phyloP scores from a whole-genome alignment of 1,284 basidiomycete species.

The Agroathelia rolfsii region DNA sequence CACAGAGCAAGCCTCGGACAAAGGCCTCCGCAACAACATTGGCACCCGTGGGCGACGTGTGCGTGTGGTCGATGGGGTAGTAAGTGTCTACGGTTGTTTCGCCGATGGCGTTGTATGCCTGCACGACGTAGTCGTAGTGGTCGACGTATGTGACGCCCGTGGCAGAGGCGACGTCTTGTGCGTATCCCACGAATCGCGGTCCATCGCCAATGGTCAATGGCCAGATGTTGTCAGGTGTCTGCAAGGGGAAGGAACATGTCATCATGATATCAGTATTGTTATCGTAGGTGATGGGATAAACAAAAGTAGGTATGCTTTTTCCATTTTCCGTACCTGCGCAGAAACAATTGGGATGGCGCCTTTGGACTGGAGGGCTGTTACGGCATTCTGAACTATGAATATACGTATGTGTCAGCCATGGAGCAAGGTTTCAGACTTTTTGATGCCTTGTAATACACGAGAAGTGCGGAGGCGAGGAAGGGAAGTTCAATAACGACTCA shows the following conservation, averaged over 20 bases:
- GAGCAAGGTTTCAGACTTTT: too few relatives aligned
- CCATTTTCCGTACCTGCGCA: too few relatives aligned
- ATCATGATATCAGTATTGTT: too few relatives aligned
- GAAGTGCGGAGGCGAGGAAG: constrained; percentile 5
- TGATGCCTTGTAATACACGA: too few relatives aligned
- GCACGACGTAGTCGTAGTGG: constrained; percentile 34
- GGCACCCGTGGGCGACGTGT: constrained; percentile 33
- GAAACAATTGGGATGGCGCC: constrained; percentile 37
- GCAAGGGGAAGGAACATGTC: too few relatives aligned
- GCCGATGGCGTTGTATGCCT: constrained; percentile 33
- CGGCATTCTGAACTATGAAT: constrained; percentile 36
- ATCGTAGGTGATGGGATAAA: too few relatives aligned
- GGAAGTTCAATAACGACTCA: too few relatives aligned
- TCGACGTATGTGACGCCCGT: constrained; percentile 34
- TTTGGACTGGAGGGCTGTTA: constrained; percentile 31
- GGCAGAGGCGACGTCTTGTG: constrained; percentile 26
- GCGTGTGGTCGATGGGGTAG: constrained; percentile 38
- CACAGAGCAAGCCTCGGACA: constrained; percentile 30
- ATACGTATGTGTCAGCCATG: too few relatives aligned
- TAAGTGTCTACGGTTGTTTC: constrained; percentile 28
- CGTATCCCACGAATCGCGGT: constrained; percentile 37
- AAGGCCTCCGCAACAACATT: constrained; percentile 35
- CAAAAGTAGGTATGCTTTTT: too few relatives aligned
- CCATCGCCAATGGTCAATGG: constrained; percentile 24
- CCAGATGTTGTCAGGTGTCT: constrained; percentile 40